Evolutionary conservation across 2,329 filamentous ascomycete genomes (phyloP).

Genomic region (Xylariaceae sp.): DNA sequence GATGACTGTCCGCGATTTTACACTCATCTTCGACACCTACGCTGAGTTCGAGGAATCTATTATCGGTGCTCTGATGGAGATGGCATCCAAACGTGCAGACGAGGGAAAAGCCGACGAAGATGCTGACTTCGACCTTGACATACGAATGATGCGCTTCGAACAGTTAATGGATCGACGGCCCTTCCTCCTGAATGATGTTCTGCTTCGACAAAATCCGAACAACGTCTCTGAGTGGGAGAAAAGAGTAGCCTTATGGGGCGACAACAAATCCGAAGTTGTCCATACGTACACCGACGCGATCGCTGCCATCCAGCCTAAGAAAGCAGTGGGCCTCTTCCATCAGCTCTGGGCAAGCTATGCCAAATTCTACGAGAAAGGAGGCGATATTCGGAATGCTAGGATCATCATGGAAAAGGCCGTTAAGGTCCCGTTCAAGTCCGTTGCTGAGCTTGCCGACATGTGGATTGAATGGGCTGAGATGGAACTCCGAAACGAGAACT

Average conservation of each 20-base stretch:
- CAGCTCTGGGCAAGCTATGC: slow-evolving; percentile 96
- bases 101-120: slow-evolving; percentile 73
- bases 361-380: slow-evolving; percentile 89
- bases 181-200: slow-evolving; percentile 92
- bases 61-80: slow-evolving; percentile 85
- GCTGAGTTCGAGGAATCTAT: slow-evolving; percentile 96
- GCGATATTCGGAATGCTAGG: slow-evolving; percentile 76
- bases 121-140: slow-evolving; percentile 89
- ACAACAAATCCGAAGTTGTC: slow-evolving; percentile 85
- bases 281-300: slow-evolving; percentile 95
- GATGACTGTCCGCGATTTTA: slow-evolving; percentile 98
- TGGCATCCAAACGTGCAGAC: slow-evolving; percentile 72
- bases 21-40: slow-evolving; percentile 92
- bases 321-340: slow-evolving; percentile 87
- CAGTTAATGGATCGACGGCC: slow-evolving; percentile 95
- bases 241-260: slow-evolving; percentile 88
- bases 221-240: slow-evolving; percentile 98
- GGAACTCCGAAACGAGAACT: slow-evolving; percentile 93
- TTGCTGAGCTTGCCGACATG: slow-evolving; percentile 94
- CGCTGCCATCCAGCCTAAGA: slow-evolving; percentile 86
- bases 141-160: slow-evolving; percentile 96
- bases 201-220: slow-evolving; percentile 91
- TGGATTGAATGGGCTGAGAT: slow-evolving; percentile 99
- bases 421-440: slow-evolving; percentile 95
- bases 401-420: slow-evolving; percentile 97